These are phyloP conservation scores for Limtongia smithiae DNA, from an alignment of 805 yeast genomes.

Conservation along the genomic window DNA sequence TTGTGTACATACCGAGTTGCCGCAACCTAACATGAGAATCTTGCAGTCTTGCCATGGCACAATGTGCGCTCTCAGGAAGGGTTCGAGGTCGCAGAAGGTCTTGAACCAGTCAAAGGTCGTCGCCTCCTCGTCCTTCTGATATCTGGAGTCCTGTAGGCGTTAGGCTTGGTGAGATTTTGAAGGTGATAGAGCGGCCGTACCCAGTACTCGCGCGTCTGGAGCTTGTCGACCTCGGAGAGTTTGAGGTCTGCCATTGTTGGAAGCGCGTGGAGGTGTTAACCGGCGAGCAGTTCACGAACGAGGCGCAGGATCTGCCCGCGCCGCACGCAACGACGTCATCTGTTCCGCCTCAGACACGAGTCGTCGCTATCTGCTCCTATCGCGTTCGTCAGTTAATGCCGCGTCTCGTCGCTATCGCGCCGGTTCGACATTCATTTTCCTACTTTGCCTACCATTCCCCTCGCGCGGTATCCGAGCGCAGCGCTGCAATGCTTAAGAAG, in stretches of 20 bases:
- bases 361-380: background rate
- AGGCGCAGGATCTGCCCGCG: no score
- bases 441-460: no score
- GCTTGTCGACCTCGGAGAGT: slow-evolving; percentile 29
- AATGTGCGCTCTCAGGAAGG: slow-evolving; percentile 22
- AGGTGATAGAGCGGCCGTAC: slow-evolving; percentile 7
- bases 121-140: slow-evolving; percentile 25
- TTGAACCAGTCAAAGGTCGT: slow-evolving; percentile 33
- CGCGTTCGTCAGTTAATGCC: background rate
- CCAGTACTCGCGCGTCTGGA: slow-evolving; percentile 33
- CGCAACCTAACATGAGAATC: slow-evolving; percentile 33
- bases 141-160: slow-evolving; percentile 27
- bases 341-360: background rate
- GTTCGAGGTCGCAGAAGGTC: slow-evolving; percentile 28
- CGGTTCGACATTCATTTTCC: no score
- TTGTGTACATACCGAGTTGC: slow-evolving; percentile 26
- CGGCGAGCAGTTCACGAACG: background rate
- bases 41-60: slow-evolving; percentile 12
- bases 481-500: no score
- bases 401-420: no score
- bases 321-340: background rate
- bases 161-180: no score
- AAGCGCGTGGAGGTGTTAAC: background rate
- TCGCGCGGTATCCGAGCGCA: no score
- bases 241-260: slow-evolving; percentile 25